Percentiles rank a stretch among this genome's conserved stretches.
Evolutionary conservation across 345 rosid species (phyloP).

Genomic region (Gossypium herbaceum): DNA sequence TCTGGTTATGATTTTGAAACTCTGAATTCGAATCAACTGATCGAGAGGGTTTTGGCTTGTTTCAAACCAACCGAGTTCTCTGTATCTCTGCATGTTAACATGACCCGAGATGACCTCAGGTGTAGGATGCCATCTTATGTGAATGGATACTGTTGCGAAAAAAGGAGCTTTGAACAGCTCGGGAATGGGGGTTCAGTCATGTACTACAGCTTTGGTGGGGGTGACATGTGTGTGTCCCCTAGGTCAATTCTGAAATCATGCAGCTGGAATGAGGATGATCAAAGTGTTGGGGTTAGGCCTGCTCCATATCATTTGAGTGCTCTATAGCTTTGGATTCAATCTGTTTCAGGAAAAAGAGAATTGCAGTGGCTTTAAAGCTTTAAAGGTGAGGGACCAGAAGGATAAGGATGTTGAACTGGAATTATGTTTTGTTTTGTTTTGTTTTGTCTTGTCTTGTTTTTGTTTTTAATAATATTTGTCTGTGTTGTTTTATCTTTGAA

Average conservation of each 20-base stretch:
- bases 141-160: constrained; percentile 45
- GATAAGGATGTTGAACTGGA: background rate
- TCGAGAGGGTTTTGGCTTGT: constrained; percentile 75
- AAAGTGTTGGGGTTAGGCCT: constrained; percentile 19
- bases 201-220: constrained; percentile 40
- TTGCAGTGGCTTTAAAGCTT: background rate
- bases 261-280: constrained; percentile 58
- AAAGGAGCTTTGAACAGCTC: constrained; percentile 33
- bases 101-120: constrained; percentile 21
- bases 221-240: constrained; percentile 39
- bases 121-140: constrained; percentile 33
- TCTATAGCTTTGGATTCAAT: background rate
- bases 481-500: background rate
- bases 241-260: constrained; percentile 50
- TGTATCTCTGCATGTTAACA: constrained; percentile 54
- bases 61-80: constrained; percentile 75
- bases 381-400: background rate
- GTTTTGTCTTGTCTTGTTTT: background rate
- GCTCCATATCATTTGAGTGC: constrained; percentile 6
- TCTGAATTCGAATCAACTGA: constrained; percentile 36
- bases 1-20: constrained; percentile 62
- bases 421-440: background rate
- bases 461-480: background rate
- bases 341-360: background rate
- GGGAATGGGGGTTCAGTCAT: constrained; percentile 42